Percentiles rank a stretch among this genome's conserved stretches.
Conservation (phyloP, 75 land plant genomes). For the Picea glauca region DNA sequence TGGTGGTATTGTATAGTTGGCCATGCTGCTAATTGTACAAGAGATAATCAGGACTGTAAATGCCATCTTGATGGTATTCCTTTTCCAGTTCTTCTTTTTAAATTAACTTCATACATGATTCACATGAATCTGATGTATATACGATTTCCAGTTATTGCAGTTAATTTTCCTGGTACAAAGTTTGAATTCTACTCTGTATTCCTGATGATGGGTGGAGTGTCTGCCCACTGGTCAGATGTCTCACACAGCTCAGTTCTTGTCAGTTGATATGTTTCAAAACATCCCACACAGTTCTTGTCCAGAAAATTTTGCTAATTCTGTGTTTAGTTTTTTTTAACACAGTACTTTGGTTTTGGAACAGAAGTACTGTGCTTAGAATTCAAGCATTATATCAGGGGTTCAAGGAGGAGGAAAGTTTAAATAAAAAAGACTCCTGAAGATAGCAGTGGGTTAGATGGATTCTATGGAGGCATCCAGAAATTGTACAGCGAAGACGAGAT, state of each 20-base stretch:
- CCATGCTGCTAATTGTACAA: no score
- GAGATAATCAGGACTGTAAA: no score
- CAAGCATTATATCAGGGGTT: slow-evolving; percentile 6
- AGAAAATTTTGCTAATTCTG: not conserved
- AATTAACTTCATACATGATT: not conserved
- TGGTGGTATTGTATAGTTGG: no score
- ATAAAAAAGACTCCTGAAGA: slow-evolving; percentile 19
- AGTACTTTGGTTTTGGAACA: not conserved
- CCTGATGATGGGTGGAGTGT: no score
- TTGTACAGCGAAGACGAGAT: slow-evolving; percentile 32
- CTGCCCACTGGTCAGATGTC: no score
- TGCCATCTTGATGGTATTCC: not conserved
- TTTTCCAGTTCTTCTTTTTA: not conserved
- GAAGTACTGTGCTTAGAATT: slow-evolving; percentile 8
- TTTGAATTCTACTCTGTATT: not conserved
- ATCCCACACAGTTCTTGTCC: no score
- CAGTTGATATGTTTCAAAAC: no score
- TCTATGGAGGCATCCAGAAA: slow-evolving; percentile 37
- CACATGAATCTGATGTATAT: not conserved
- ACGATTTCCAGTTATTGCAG: not conserved
- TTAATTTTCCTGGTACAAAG: not conserved
- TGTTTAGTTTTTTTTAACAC: not conserved
- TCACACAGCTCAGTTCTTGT: no score
- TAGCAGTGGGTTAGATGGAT: slow-evolving; percentile 29
- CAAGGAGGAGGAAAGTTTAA: slow-evolving; percentile 4